These are phyloP conservation scores for Quercus tomentella DNA, from an alignment of 331 rosid species.

Conservation along the genomic window DNA sequence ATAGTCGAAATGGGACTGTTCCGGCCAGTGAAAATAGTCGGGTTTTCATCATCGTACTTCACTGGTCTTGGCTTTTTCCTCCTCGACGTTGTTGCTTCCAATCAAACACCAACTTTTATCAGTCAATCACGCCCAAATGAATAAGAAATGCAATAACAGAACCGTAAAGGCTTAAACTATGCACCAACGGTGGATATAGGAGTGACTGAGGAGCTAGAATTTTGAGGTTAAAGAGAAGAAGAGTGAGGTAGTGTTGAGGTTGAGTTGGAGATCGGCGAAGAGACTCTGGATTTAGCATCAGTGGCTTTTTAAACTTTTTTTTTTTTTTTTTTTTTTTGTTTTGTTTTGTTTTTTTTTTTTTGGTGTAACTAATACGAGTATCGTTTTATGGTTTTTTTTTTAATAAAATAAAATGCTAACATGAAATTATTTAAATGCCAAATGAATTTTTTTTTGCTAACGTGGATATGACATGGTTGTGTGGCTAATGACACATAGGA, in stretches of 20 bases:
- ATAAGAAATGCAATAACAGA: background rate
- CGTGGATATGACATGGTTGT: too few species aligned
- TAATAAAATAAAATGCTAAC: too few species aligned
- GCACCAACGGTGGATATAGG: slow-evolving; percentile 67
- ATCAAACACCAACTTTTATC: slow-evolving; percentile 2
- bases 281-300: slow-evolving; percentile 52
- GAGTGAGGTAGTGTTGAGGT: slow-evolving; percentile 30
- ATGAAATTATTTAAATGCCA: too few species aligned
- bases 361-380: too few species aligned
- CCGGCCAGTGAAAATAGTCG: slow-evolving; percentile 34
- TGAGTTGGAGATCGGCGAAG: slow-evolving; percentile 77
- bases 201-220: slow-evolving; percentile 53
- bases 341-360: too few species aligned
- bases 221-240: slow-evolving; percentile 41
- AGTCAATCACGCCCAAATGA: background rate
- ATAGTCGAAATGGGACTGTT: too few species aligned
- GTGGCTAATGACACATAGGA: too few species aligned
- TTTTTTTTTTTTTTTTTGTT: too few species aligned
- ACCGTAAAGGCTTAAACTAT: slow-evolving; percentile 20
- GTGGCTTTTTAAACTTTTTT: too few species aligned
- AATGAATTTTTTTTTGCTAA: too few species aligned
- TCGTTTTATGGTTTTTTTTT: too few species aligned
- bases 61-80: slow-evolving; percentile 73
- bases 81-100: slow-evolving; percentile 57
- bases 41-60: slow-evolving; percentile 72